Evolutionary conservation across 2,329 filamentous ascomycete genomes (phyloP).

Genomic region (Verticillium dahliae): DNA sequence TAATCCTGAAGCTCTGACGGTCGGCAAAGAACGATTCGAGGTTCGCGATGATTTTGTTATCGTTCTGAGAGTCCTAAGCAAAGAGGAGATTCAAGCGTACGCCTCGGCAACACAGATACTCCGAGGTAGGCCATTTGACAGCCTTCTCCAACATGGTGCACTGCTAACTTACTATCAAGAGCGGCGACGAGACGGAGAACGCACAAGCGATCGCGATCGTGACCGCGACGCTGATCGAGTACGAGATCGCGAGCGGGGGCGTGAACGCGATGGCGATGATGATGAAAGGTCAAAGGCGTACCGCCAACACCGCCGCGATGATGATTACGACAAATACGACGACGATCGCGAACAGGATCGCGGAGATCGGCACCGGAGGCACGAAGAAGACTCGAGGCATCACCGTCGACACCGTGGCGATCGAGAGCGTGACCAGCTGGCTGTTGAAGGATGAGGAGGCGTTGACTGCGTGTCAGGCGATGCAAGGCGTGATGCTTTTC

Average conservation of each 20-base stretch:
- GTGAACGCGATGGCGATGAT: slow-evolving; percentile 19
- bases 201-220: slow-evolving; percentile 12
- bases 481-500: not conserved
- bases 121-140: slow-evolving; percentile 51
- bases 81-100: slow-evolving; percentile 85
- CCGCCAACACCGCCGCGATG: slow-evolving; percentile 21
- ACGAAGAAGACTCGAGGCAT: slow-evolving; percentile 20
- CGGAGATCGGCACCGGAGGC: slow-evolving; percentile 20
- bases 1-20: slow-evolving; percentile 78
- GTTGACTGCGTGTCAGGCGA: not conserved
- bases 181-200: slow-evolving; percentile 21
- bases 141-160: not conserved
- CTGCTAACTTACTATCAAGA: slow-evolving; percentile 14
- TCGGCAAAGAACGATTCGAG: slow-evolving; percentile 87
- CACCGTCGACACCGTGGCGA: slow-evolving; percentile 16
- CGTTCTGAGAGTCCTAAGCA: slow-evolving; percentile 77
- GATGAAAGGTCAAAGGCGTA: slow-evolving; percentile 13
- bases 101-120: slow-evolving; percentile 76
- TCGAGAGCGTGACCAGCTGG: slow-evolving; percentile 12
- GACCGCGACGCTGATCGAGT: slow-evolving; percentile 27
- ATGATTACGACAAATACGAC: slow-evolving; percentile 28
- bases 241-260: slow-evolving; percentile 15
- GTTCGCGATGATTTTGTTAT: slow-evolving; percentile 92
- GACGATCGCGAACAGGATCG: slow-evolving; percentile 18
- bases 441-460: slow-evolving; percentile 5